Evolutionary conservation across 495 filamentous ascomycete genomes (phyloP), one percentile per base, ranked within the genome.

Genomic region (Annulohypoxylon nitens): DNA sequence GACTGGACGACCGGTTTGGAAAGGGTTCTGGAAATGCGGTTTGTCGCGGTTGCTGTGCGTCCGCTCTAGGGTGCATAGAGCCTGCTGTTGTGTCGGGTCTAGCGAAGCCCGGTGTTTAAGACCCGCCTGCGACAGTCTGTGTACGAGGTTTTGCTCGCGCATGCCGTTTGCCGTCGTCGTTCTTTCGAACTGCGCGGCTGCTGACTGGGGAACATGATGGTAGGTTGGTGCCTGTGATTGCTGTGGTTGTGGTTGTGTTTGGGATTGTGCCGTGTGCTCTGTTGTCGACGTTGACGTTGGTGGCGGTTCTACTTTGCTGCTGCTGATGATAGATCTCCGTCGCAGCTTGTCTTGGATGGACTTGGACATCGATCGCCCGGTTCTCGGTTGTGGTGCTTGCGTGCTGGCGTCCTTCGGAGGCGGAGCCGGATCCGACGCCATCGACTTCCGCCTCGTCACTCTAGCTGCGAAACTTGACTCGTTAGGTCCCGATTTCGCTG

Each of bases 111-210:
- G 66, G 41, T 74, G 65, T 37, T 80, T 80, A 43, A 86, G 54
- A 0, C 79, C 83, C 25, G 78, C 63, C 48, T 74, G 64, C 0
- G 83, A 81, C 7, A 87, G 66, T 9, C 84, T 83, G 58, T 86
- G 84, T 5, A 76, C 65, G 14, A 76, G 41, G 8, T 79, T 62
- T 57, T 68, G 68, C 26, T 78, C 67, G 30, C 78, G 79, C 78
- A 83, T 83, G 37, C 71, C 41, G 20, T 80, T 78, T 6, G 78
- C 75, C 0, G 85, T 86, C 9, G 84, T 80, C 4, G 86, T 87
- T 16, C 83, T 74, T 20, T 81, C 76, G 67, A 88, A 88, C 54
- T 86, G 81, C 6, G 80, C 70, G 6, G 86, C 85, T 4, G 86
- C 85, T 45, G 84, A 77, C 16, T 78, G 78, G 33, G 86, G 85